phyloP scores from a whole-genome alignment of 208 protist species.

The Leishmania tarentolae region DNA sequence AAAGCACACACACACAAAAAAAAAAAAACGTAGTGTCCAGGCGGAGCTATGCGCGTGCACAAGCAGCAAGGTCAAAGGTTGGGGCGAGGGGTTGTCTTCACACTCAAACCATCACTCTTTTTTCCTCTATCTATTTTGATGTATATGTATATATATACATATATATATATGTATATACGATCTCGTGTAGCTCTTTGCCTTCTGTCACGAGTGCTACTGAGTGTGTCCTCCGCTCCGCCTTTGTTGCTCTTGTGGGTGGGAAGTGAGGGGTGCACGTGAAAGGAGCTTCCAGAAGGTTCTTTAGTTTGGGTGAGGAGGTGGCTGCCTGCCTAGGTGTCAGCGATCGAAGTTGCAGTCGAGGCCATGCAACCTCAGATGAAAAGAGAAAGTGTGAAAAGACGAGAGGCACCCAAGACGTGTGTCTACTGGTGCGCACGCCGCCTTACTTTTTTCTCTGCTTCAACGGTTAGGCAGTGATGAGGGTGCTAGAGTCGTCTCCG shows the following conservation, averaged over 20 bases:
- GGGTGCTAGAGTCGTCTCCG: background rate
- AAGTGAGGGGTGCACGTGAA: background rate
- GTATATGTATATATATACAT: background rate
- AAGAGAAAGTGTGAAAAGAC: slow-evolving; percentile 18
- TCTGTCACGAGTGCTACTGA: background rate
- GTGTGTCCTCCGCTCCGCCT: background rate
- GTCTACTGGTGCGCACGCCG: background rate
- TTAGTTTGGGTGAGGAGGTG: background rate
- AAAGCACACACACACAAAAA: background rate
- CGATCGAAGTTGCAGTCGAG: background rate
- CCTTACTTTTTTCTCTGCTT: background rate
- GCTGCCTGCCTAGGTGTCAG: background rate
- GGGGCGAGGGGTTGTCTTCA: background rate
- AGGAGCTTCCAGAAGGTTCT: background rate
- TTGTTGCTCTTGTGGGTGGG: background rate
- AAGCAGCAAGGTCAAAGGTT: background rate
- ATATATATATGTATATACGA: background rate
- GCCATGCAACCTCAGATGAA: background rate
- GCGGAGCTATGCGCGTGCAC: background rate
- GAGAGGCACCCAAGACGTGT: background rate
- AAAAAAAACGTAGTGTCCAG: background rate
- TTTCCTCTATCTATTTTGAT: background rate
- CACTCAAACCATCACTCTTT: background rate
- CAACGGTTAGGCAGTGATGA: background rate
- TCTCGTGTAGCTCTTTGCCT: background rate